These are phyloP conservation scores for Anethum foeniculum DNA, from an alignment of 140 eudicot genomes.

Conservation along the genomic window DNA sequence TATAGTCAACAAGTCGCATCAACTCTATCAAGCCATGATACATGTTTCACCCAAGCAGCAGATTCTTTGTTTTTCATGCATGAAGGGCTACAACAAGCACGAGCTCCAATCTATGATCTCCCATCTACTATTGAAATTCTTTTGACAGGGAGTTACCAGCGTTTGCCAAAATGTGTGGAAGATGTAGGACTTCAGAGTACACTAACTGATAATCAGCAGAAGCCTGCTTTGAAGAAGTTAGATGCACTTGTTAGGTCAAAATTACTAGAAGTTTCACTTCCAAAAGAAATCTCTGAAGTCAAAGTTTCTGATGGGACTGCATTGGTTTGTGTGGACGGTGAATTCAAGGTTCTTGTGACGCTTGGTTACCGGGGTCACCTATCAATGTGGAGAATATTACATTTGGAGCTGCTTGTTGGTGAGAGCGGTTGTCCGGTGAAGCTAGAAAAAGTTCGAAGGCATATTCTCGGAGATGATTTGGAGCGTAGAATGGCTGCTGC, in stretches of 20 bases:
- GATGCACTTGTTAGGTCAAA: conserved; percentile 78
- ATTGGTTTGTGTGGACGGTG: conserved; percentile 71
- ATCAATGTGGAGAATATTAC: conserved; percentile 93
- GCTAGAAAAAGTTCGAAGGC: conserved; percentile 74
- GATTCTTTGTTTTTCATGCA: conserved; percentile 98
- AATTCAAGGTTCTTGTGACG: conserved; percentile 85
- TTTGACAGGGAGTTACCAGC: conserved; percentile 80
- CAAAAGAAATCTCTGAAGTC: conserved; percentile 75
- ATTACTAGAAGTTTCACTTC: conserved; percentile 70
- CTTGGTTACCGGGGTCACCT: conserved; percentile 96
- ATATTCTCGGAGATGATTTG: conserved; percentile 90
- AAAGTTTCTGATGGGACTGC: conserved; percentile 84
- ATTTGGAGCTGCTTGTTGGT: conserved; percentile 95
- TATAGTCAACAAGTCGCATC: conserved; percentile 89
- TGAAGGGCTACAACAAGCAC: conserved; percentile 94
- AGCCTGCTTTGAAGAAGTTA: conserved; percentile 72
- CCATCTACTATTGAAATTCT: conserved; percentile 90
- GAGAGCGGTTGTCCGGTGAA: conserved; percentile 81
- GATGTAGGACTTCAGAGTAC: conserved; percentile 75
- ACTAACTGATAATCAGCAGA: conserved; percentile 65
- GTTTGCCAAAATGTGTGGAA: conserved; percentile 89
- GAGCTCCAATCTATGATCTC: conserved; percentile 98
- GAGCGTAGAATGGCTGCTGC: conserved; percentile 99
- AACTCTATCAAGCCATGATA: conserved; percentile 90
- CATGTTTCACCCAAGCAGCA: conserved; percentile 96